Base-by-base conservation (phyloP, 2,329 filamentous ascomycete species). In the Colletotrichum viniferum region DNA sequence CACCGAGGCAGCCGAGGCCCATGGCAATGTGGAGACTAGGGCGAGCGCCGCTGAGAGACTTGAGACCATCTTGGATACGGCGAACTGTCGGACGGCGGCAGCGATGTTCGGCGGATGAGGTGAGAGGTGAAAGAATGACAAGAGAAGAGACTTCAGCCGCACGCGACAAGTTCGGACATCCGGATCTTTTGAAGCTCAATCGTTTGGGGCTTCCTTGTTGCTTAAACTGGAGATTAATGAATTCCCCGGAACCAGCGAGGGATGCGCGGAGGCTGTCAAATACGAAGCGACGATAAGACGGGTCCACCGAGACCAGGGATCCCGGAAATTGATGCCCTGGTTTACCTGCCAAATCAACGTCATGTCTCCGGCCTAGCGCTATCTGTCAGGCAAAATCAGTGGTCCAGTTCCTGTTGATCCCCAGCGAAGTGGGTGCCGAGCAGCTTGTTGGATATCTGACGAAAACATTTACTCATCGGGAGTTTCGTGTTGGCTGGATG, bases 281-380 rank as follows among this genome's bases (percentile, higher is more conserved):
- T 61, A 75, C 69, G 69, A 75, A 52, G 38, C 73, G 65, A 75
- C 69, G 69, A 73, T 68, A 73, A 66, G 55, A 24, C 32, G 63
- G 63, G 13, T 68, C 73, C 73, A 75, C 73, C 9, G 6, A 21
- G 62, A 36, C 43, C 56, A 73, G 69, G 73, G 66, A 24, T 68
- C 63, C 69, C 21, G 18, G 69, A 34, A 48, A 52, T 32, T 36
- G 30, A 60, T 58, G 62, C 38, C 63, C 55, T 58, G 69, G 63
- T 30, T 64, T 26, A 30, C 38, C 55, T 60, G 62, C 55, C 30
- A 55, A 26, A 43, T 26, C 34, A 73, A 75, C 73, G 69, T 75
- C 73, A 75, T 68, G 38, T 73, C 26, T 26, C 72, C 72, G 48
- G 62, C 32, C 62, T 73, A 52, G 69, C 69, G 69, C 62, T 63